Percentiles rank a stretch among this genome's conserved stretches.
These are phyloP conservation scores for Samsoniella hepiali DNA, from an alignment of 2,329 filamentous ascomycete genomes.

Conservation along the genomic window DNA sequence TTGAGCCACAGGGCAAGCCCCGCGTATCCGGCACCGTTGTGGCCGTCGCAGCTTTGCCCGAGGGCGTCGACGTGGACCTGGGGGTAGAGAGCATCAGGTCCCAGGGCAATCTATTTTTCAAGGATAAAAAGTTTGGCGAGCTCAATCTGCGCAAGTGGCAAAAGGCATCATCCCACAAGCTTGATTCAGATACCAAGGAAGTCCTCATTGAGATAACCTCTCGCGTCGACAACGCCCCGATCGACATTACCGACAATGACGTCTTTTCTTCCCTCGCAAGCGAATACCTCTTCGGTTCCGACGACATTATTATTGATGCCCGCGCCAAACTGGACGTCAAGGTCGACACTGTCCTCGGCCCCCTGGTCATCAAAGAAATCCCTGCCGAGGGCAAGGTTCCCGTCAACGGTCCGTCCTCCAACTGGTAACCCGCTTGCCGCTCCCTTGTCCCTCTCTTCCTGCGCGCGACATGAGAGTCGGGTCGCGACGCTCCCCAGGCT, in stretches of 20 bases:
- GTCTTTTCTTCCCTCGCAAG: constrained; percentile 80
- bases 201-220: constrained; percentile 71
- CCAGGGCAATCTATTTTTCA: constrained; percentile 76
- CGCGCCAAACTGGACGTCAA: constrained; percentile 79
- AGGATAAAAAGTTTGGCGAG: constrained; percentile 72
- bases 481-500: constrained; percentile 5
- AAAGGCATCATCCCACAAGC: constrained; percentile 71
- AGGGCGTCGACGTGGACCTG: constrained; percentile 82
- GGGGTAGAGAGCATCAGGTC: constrained; percentile 75
- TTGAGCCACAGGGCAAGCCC: constrained; percentile 69
- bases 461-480: not conserved
- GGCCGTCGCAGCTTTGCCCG: constrained; percentile 73
- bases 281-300: constrained; percentile 70
- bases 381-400: constrained; percentile 82
- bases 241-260: constrained; percentile 76
- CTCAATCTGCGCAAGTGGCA: constrained; percentile 83
- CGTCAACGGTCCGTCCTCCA: constrained; percentile 84
- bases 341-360: constrained; percentile 76
- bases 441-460: not conserved
- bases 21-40: constrained; percentile 79
- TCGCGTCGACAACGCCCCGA: constrained; percentile 70
- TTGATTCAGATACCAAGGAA: constrained; percentile 53
- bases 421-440: constrained; percentile 35
- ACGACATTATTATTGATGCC: constrained; percentile 68
- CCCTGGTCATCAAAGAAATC: constrained; percentile 76